A percentile compares a stretch with the other conserved stretches of the same genome.
These are phyloP conservation scores for Bipolaris oryzae DNA, from an alignment of 2,329 filamentous ascomycete species.

Conservation along the genomic window DNA sequence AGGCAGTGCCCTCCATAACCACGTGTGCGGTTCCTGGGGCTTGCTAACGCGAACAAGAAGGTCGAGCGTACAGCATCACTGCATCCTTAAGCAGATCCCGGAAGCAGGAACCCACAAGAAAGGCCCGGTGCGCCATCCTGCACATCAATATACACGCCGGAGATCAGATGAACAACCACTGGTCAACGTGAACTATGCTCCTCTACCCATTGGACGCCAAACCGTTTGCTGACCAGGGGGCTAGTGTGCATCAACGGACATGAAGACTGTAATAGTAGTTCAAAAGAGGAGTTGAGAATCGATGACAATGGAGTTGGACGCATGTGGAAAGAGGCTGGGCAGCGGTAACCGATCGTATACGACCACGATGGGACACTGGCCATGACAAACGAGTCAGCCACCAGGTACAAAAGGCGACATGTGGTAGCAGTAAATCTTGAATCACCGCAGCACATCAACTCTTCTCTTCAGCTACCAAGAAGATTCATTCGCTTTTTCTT, in stretches of 20 bases:
- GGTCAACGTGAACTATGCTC: conserved; percentile 19
- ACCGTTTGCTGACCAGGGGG: not conserved
- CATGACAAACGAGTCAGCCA: not conserved
- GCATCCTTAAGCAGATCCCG: conserved; percentile 11
- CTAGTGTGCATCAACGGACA: conserved; percentile 9
- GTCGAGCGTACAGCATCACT: conserved; percentile 22
- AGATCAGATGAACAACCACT: conserved; percentile 2
- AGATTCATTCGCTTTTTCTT: not conserved
- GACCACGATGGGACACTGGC: not conserved
- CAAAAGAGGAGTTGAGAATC: conserved; percentile 1
- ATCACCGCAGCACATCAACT: conserved; percentile 1
- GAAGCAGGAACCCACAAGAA: conserved; percentile 15
- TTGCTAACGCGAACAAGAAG: conserved; percentile 32
- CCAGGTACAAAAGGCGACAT: conserved; percentile 14
- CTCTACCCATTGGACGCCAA: conserved; percentile 12
- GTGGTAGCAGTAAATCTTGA: not conserved
- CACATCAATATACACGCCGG: conserved; percentile 11
- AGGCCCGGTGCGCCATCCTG: conserved; percentile 20
- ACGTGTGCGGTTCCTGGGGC: conserved; percentile 13
- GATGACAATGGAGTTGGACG: conserved; percentile 8
- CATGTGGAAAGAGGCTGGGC: conserved; percentile 2
- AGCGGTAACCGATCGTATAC: conserved; percentile 1
- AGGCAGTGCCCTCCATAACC: not conserved
- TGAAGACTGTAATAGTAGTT: conserved; percentile 10
- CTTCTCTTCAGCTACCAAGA: not conserved